A percentile compares a stretch with the other conserved stretches of the same genome.
phyloP scores from a whole-genome alignment of 2,329 filamentous ascomycete genomes.

The Aureobasidium pullulans region DNA sequence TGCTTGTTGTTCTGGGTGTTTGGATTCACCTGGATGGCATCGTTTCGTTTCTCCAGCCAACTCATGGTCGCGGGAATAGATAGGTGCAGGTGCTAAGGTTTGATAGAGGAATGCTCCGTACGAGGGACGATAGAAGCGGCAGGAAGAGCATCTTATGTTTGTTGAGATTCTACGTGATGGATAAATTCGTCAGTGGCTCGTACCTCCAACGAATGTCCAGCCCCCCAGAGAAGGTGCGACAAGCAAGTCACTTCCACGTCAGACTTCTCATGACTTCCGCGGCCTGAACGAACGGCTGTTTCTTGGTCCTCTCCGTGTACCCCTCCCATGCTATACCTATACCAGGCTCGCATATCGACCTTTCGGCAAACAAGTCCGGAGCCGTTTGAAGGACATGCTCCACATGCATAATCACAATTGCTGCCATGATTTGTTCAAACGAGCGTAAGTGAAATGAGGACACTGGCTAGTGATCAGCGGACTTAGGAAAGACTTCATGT shows the following conservation, averaged over 20 bases:
- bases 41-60: slow-evolving; percentile 4
- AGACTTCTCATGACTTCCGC: neutral
- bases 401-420: too few relatives aligned
- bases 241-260: neutral
- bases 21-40: slow-evolving; percentile 3
- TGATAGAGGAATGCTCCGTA: too few relatives aligned
- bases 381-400: too few relatives aligned
- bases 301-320: neutral
- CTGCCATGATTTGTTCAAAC: too few relatives aligned
- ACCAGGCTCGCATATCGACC: too few relatives aligned
- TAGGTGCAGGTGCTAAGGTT: neutral
- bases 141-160: neutral
- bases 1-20: slow-evolving; percentile 37
- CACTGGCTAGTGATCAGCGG: too few relatives aligned
- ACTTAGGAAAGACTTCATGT: too few relatives aligned
- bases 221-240: neutral
- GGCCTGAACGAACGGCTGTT: neutral
- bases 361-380: too few relatives aligned
- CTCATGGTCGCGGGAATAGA: neutral
- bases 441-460: too few relatives aligned
- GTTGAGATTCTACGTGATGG: neutral
- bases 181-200: neutral
- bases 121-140: too few relatives aligned
- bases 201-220: neutral
- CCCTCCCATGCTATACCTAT: too few relatives aligned